phyloP scores from a whole-genome alignment of 106 monocot genomes.

The Gastrodia elata region DNA sequence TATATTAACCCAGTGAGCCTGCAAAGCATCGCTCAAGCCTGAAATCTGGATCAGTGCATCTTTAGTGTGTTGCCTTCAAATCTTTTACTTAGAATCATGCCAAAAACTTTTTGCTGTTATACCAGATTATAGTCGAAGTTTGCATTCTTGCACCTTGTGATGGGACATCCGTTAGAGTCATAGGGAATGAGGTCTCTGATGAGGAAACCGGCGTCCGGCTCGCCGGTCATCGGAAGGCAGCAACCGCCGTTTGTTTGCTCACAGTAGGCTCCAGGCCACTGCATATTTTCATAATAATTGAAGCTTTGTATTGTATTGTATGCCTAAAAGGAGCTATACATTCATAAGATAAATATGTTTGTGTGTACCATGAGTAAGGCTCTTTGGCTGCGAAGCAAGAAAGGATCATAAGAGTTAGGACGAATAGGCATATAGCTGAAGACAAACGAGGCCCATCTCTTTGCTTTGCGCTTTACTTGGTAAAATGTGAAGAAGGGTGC shows the following conservation, averaged over 20 bases:
- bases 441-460: not conserved
- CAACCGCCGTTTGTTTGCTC: conserved; percentile 8
- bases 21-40: not conserved
- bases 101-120: not conserved
- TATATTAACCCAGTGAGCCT: conserved; percentile 20
- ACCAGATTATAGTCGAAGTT: conserved; percentile 12
- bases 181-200: conserved; percentile 7
- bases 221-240: conserved; percentile 18
- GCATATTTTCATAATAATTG: not conserved
- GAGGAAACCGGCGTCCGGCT: conserved; percentile 14
- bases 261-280: conserved; percentile 37
- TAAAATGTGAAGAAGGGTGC: no score
- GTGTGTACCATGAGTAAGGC: conserved; percentile 7
- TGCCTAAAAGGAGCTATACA: not conserved
- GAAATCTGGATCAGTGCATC: not conserved
- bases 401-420: not conserved
- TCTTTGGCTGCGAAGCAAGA: not conserved
- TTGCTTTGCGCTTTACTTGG: not conserved
- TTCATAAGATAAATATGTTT: not conserved
- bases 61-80: not conserved
- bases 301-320: no score
- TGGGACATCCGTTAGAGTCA: not conserved
- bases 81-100: not conserved
- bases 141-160: conserved; percentile 10
- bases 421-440: not conserved